Base-by-base conservation (phyloP, 2,329 filamentous ascomycete genomes). In the Sclerotinia sclerotiorum region DNA sequence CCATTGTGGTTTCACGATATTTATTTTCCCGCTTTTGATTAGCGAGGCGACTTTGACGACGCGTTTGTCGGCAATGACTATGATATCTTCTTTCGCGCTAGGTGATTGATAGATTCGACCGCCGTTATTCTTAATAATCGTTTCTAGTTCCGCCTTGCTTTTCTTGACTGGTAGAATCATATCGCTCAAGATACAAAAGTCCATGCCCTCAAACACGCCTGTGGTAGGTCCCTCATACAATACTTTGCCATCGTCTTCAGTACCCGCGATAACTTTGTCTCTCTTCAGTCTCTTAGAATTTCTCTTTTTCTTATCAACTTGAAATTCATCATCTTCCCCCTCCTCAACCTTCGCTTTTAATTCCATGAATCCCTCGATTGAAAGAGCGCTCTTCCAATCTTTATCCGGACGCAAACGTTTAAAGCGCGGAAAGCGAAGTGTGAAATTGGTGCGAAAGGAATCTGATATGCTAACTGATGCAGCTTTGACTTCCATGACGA, bases 391-490 rank as follows among this genome's bases (percentile, higher is more conserved):
- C 60, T 91, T 84, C 94, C 95, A 99, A 68, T 85, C 83, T 73
- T 94, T 93, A 78, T 98, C 95, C n/a, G 86, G 84, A 5, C 93
- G 87, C 7, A 98, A 80, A 48, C 84, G 85, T 71, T 93, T 93
- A 79, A 98, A 97, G 0, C 95, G 88, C 2, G 95, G 95, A 74
- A 99, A 99, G 0, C 95, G 89, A 51, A 99, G 81, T 0, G 95
- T 98, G 70, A 90, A 82, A 1, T 87, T 87, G 21, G 87, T 87
- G 10, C 90, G 88, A 77, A 97, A 98, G 69, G 90, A 88, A 65
- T 94, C 90, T 0, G 91, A 94, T 0, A 83, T 80, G 0, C 85
- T 87, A 0, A 96, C 87, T 27, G 89, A 92, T 0, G 94, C 90
- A 4, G 94, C 95, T 79, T 98, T 99, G 70, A 95, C 91, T 56